Evolutionary conservation across 2,329 filamentous ascomycete species (phyloP).

Genomic region (Cladosporium sphaerospermum): DNA sequence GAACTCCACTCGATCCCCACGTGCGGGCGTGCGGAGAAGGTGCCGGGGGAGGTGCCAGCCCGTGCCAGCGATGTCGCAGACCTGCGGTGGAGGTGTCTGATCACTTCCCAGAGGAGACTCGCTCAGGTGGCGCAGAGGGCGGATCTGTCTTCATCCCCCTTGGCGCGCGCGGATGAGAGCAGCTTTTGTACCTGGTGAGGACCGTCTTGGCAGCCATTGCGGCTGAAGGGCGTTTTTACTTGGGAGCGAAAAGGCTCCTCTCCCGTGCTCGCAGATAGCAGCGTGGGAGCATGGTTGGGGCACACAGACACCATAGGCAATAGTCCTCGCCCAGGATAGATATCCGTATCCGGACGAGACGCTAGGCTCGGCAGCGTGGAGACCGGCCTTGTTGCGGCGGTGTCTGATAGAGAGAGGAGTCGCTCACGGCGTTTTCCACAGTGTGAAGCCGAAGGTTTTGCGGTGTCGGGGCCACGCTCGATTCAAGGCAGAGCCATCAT

Average conservation of each 20-base stretch:
- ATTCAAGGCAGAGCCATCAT: constrained; percentile 5
- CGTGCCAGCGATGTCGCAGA: neutral
- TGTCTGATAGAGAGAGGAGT: too few relatives aligned
- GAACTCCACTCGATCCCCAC: constrained; percentile 7
- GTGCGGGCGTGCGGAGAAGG: constrained; percentile 8
- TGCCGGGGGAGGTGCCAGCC: neutral
- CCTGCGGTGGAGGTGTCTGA: neutral
- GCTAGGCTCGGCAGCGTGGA: neutral
- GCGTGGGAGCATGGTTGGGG: neutral
- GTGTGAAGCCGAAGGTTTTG: constrained; percentile 1
- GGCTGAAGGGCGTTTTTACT: neutral
- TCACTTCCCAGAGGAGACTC: neutral
- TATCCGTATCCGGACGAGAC: neutral
- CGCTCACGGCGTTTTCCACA: too few relatives aligned
- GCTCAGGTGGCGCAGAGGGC: neutral
- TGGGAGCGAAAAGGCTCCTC: neutral
- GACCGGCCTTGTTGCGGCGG: neutral
- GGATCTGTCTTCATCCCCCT: constrained; percentile 5
- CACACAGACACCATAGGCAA: constrained; percentile 1
- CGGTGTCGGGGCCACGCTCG: neutral
- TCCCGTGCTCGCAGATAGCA: neutral
- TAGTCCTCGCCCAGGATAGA: neutral
- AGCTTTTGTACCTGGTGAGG: too few relatives aligned
- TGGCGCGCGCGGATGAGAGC: neutral
- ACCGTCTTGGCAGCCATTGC: neutral